Percentiles rank a stretch among this genome's conserved stretches.
Conservation (phyloP, 257 asterid species). For the Nicotiana paniculata region DNA sequence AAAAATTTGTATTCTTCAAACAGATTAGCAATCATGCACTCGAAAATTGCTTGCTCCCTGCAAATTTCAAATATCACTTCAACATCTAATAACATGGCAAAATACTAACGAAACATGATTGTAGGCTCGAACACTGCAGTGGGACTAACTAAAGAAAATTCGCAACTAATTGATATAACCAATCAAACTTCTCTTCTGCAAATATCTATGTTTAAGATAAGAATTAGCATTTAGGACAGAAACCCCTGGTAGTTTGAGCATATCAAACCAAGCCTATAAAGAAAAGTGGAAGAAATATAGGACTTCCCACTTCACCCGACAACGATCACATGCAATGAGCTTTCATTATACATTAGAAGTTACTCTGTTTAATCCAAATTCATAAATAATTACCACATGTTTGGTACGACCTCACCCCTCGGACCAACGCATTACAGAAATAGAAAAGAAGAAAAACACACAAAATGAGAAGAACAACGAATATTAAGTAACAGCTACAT, state of each 20-base stretch:
- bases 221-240: background rate
- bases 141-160: background rate
- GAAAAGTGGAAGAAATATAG: background rate
- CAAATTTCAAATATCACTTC: constrained; percentile 9
- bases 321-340: background rate
- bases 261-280: background rate
- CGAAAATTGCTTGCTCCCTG: constrained; percentile 81
- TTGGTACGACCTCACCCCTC: too few species aligned
- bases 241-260: background rate
- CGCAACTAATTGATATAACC: background rate
- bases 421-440: too few species aligned
- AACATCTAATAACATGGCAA: background rate
- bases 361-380: too few species aligned
- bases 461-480: background rate
- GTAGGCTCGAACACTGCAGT: background rate
- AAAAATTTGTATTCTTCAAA: constrained; percentile 88
- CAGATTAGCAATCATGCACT: constrained; percentile 78
- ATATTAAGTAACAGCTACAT: background rate
- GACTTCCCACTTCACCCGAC: background rate
- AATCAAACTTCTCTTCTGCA: background rate
- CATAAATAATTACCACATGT: too few species aligned
- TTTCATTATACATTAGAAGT: background rate
- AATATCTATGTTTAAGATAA: background rate
- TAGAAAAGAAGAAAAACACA: too few species aligned
- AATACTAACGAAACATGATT: background rate